Percentiles rank a stretch among this genome's conserved stretches.
Conservation (phyloP, 306 rosid species). For the Vigna reflexopilosa region DNA sequence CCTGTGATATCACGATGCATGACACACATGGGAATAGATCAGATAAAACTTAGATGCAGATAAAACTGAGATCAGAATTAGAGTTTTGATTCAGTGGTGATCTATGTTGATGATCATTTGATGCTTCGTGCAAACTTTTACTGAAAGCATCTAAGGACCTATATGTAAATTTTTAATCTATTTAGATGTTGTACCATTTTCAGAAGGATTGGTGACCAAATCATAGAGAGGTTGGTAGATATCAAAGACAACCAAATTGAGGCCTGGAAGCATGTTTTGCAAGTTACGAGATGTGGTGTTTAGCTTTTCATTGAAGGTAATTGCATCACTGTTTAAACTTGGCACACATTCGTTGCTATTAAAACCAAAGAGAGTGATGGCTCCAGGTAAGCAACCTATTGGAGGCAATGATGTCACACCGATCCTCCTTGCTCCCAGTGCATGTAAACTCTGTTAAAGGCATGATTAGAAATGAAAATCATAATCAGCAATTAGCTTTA, state of each 20-base stretch:
- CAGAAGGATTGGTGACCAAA: slow-evolving; percentile 61
- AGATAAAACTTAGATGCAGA: neutral
- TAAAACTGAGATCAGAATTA: neutral
- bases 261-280: slow-evolving; percentile 56
- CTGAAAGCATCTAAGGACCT: neutral
- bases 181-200: slow-evolving; percentile 54
- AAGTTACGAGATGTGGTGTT: slow-evolving; percentile 61
- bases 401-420: slow-evolving; percentile 78
- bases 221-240: slow-evolving; percentile 63
- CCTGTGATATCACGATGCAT: slow-evolving; percentile 50
- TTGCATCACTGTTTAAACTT: slow-evolving; percentile 58
- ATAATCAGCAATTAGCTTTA: too few species aligned
- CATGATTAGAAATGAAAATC: slow-evolving; percentile 11
- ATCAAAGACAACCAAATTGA: slow-evolving; percentile 66
- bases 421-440: slow-evolving; percentile 72
- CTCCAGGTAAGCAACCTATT: slow-evolving; percentile 67
- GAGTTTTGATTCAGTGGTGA: neutral
- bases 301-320: slow-evolving; percentile 60
- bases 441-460: slow-evolving; percentile 60
- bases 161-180: neutral
- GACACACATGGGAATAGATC: too few species aligned
- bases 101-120: neutral
- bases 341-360: slow-evolving; percentile 57
- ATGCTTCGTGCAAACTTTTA: neutral
- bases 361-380: slow-evolving; percentile 64